A percentile compares a stretch with the other conserved stretches of the same genome.
Evolutionary conservation across 2,329 filamentous ascomycete species (phyloP).

Genomic region (Cordyceps militaris): DNA sequence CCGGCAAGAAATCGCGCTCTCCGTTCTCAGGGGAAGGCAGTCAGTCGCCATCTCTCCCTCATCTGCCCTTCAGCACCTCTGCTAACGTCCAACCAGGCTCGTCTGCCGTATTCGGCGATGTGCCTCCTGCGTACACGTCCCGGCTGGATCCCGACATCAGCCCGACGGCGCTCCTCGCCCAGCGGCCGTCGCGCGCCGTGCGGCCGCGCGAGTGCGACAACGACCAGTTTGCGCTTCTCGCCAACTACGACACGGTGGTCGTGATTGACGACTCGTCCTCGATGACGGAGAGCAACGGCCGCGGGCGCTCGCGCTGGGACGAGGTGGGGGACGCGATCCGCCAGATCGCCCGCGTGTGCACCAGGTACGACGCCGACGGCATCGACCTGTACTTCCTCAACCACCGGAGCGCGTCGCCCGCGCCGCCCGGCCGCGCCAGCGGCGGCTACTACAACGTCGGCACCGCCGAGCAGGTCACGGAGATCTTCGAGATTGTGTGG

Average conservation of each 20-base stretch:
- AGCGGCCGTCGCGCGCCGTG: too few relatives aligned
- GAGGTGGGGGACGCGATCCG: constrained; percentile 65
- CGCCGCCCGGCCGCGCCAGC: constrained; percentile 27
- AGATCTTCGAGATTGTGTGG: constrained; percentile 61
- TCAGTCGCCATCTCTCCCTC: too few relatives aligned
- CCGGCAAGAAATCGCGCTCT: too few relatives aligned
- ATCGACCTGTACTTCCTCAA: constrained; percentile 93
- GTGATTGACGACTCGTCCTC: constrained; percentile 87
- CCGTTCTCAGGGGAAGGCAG: too few relatives aligned
- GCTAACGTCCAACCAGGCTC: not conserved
- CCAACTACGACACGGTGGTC: constrained; percentile 78
- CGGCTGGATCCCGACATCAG: too few relatives aligned
- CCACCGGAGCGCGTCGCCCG: constrained; percentile 34
- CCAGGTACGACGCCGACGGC: constrained; percentile 70
- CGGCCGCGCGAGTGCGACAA: constrained; percentile 40
- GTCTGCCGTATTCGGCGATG: constrained; percentile 20
- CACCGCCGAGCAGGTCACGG: constrained; percentile 48
- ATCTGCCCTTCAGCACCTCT: too few relatives aligned
- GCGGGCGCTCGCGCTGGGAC: constrained; percentile 48
- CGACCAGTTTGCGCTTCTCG: constrained; percentile 69
- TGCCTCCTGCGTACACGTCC: constrained; percentile 31
- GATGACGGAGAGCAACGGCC: constrained; percentile 54
- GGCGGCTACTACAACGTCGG: constrained; percentile 60
- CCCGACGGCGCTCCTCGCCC: too few relatives aligned
- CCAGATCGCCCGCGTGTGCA: constrained; percentile 76